Evolutionary conservation across 2,329 filamentous ascomycete species (phyloP), one percentile per base, ranked within the genome.

Genomic region (Talaromyces sp.): DNA sequence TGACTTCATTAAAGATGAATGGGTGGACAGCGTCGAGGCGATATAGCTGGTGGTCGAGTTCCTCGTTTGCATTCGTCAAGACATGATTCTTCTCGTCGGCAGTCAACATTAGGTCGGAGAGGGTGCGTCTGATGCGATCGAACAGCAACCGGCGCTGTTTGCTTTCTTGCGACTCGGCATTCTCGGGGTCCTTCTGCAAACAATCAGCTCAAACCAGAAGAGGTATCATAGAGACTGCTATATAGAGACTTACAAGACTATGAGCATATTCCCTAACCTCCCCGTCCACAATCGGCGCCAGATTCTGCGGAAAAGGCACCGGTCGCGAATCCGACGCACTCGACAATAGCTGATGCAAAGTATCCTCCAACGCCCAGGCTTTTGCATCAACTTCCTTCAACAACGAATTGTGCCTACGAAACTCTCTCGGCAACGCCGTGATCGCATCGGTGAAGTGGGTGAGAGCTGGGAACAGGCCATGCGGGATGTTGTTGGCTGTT

Each of bases 31-130:
- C 88, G 73, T 96, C 90, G 72, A 97, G 87, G 59, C 96, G 91
- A 64, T 85, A 81, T 39, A 97, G 83, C 72, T 97, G 92, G 72
- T 90, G 91, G 67, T 91, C 86, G 12, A 98, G 85, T 52, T 93
- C 91, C 69, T 96, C 91, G 70, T 93, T 95, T 61, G 95, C 93
- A 16, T 93, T 96, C 40, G 91, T 89, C 62, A 98, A 89, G 69
- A 99, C 95, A 69, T 97, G 93, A 68, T 97, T 96, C 79, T 99
- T 99, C 78, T 99, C 95, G 72, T 99, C 95, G 40, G 98, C 84
- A 1, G 93, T 93, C 55, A 92, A 86, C 50, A 98, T 86, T 82
- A 98, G 90, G 69, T 93, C 90, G 67, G 89, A 86, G 59, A 96
- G 88, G 67, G 90, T 88, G 69, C 87, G 83, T 40, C 92, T 88